Evolutionary conservation across 768 basidiomycete species (phyloP), one percentile per base, ranked within the genome.

Genomic region (Auricularia sp.): DNA sequence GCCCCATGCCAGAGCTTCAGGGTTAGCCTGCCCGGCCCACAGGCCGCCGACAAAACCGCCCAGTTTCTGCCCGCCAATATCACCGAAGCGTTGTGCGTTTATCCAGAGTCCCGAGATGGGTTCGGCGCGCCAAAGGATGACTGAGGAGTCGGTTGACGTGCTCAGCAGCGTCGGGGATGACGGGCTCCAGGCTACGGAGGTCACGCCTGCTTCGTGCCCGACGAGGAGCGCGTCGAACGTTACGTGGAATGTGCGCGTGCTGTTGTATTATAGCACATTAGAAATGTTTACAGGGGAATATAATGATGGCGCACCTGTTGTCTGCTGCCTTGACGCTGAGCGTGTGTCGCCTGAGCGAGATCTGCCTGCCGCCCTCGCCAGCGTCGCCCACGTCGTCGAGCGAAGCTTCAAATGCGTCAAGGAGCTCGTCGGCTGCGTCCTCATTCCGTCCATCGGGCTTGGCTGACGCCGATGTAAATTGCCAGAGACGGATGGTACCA

Each of bases 151-250:
- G 1, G 92, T 89, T 0, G 97, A 96, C 4, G 93, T 89, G 11
- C 94, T 95, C n/a, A 98, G 79, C 5, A 98, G 81, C 0, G 84
- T 86, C 3, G 81, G 80, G 3, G 70, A 69, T 29, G 71, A 71
- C 1, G 88, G 85, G 11, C 87, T 81, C 94, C 95, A 99, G 39
- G 86, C 78, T n/a, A 98, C 73, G 37, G 88, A 90, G 0, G 96
- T 97, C 34, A 99, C 79, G 34, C 90, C 91, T 5, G 89, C 90
- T 77, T 99, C 97, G 70, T 99, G 97, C n/a, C 97, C 96, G 29
- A 98, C 78, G 21, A 99, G 82, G 10, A 99, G 83, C 1, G 97
- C 94, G 70, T 98, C 97, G 64, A 98, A 93, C 0, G 89, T 91
- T 44, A 97, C 83, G 6, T 88, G 85, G 71, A 85, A 96, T 65